Base-by-base conservation (phyloP, 139 green algal genomes). In the Chlorella sp. region DNA sequence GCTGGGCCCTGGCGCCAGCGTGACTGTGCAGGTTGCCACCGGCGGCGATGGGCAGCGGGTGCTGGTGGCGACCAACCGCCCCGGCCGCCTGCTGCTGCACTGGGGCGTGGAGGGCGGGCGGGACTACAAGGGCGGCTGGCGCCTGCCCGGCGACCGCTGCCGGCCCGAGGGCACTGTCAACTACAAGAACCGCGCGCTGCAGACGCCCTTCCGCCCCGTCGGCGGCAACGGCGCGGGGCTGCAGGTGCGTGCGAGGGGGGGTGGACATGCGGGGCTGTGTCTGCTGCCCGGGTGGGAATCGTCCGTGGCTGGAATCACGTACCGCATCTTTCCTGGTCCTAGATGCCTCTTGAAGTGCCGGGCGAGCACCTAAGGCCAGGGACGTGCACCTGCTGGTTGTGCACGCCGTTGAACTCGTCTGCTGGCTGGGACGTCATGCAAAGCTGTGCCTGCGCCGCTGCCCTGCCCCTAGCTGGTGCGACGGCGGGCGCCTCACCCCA, bases 141-240 rank as follows among this genome's bases (percentile, higher is more conserved):
- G 95, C 8, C 89, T 99, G 40, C 95, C 95, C 1, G 93, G 89
- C 38, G 43, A 76, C 16, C 51, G 30, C 3, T 84, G 78, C 32
- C 87, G 92, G 34, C 96, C 96, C 11, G 90, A 94, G 40, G 95
- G 95, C 73, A 99, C 96, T 14, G 86, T 91, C 7, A 85, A 94
- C 75, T 99, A 99, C 90, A 99, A 99, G 84, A 91, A 98, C 26
- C 90, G 97, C 30, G 97, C 97, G 13, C 90, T 99, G 87, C 97
- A 99, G 88, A 98, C 95, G 28, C 95, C 94, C 2, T 98, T 91
- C 36, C 43, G 26, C n/a, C 28, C 38, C 8, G 28, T 32, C 38
- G 64, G 62, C 64, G 64, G 79, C 79, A 84, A 65, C 79, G 79
- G 79, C 48, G 30, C 16, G 51, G 51, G 51, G 13, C 51, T 60